Evolutionary conservation across 2,329 filamentous ascomycete genomes (phyloP), one percentile per base, ranked within the genome.

Genomic region (Trichoderma sp.): DNA sequence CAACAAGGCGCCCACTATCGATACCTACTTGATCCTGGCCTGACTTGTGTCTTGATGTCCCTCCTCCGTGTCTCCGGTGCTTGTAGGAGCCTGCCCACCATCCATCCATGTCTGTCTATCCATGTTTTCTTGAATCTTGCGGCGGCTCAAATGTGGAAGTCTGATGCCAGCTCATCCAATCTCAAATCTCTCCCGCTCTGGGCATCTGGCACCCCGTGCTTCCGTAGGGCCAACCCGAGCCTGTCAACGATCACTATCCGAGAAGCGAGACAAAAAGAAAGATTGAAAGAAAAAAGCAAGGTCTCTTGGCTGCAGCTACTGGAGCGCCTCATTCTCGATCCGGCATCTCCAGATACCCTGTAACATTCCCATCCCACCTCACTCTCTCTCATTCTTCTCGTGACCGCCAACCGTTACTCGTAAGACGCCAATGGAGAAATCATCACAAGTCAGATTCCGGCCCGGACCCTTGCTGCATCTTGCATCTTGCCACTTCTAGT

Each of bases 401-500:
- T 62, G 66, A 62, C 66, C 57, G 55, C 66, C 66, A 36, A 34
- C 39, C 34, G n/a, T 34, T n/a, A 57, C 26, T 59, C 57, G 57
- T 62, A 58, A 68, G 65, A 47, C 65, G 36, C 65, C 53, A 68
- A 28, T 58, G 57, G 53, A 59, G 34, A 59, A 36, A 39, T 32
- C 36, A 39, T 47, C 36, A 69, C 30, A 62, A 62, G 66, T 69
- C 66, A 62, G 66, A 69, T 69, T 61, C 23, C 57, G 57, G 57
- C 47, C 66, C 55, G 57, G 43, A 59, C 66, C 66, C 66, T 69
- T 69, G 66, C 66, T 69, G 66, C 66, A 69, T 69, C 66, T 69
- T 69, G 66, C 66, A 69, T 69, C 39, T 28, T 53, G 23, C 66
- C 28, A 62, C 32, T 26, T 69, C 57, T 69, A 69, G 66, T 69